A percentile compares a stretch with the other conserved stretches of the same genome.
Conservation (phyloP, 2,329 filamentous ascomycete species). For the Alternaria sp. region DNA sequence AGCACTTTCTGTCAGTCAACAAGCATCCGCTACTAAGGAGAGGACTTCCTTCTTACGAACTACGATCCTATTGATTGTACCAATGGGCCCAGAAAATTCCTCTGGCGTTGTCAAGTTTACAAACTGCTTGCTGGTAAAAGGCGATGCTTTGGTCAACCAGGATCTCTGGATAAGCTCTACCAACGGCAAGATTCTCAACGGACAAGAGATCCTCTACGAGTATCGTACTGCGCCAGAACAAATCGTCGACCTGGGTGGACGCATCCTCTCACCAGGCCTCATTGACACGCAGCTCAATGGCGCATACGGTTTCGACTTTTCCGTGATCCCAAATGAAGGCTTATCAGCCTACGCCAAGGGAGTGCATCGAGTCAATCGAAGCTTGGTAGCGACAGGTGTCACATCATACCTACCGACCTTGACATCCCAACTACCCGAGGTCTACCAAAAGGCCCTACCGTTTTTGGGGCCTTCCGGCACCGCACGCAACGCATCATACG, state of each 20-base stretch:
- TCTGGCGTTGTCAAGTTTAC: slow-evolving; percentile 81
- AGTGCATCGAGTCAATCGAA: slow-evolving; percentile 74
- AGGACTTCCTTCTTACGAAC: not conserved
- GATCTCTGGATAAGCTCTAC: slow-evolving; percentile 89
- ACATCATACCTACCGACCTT: slow-evolving; percentile 89
- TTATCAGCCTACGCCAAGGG: slow-evolving; percentile 72
- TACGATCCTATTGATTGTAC: slow-evolving; percentile 54
- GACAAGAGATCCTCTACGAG: slow-evolving; percentile 71
- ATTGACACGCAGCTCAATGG: slow-evolving; percentile 94
- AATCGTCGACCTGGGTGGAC: slow-evolving; percentile 80
- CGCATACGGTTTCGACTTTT: slow-evolving; percentile 92
- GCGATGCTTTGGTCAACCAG: slow-evolving; percentile 71
- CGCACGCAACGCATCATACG: slow-evolving; percentile 68
- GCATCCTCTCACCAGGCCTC: slow-evolving; percentile 83
- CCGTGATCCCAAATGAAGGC: slow-evolving; percentile 71
- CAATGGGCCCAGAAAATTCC: slow-evolving; percentile 29
- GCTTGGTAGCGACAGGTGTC: slow-evolving; percentile 79
- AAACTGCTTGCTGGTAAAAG: slow-evolving; percentile 81
- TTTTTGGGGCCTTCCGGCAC: slow-evolving; percentile 76
- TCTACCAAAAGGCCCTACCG: slow-evolving; percentile 83
- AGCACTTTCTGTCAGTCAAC: not conserved
- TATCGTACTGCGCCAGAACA: slow-evolving; percentile 74
- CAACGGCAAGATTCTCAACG: slow-evolving; percentile 82
- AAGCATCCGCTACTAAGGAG: not conserved
- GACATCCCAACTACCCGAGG: slow-evolving; percentile 78